These are phyloP conservation scores for Cenchrus purpureus DNA, from an alignment of 176 grass and related monocot genomes.

Conservation along the genomic window DNA sequence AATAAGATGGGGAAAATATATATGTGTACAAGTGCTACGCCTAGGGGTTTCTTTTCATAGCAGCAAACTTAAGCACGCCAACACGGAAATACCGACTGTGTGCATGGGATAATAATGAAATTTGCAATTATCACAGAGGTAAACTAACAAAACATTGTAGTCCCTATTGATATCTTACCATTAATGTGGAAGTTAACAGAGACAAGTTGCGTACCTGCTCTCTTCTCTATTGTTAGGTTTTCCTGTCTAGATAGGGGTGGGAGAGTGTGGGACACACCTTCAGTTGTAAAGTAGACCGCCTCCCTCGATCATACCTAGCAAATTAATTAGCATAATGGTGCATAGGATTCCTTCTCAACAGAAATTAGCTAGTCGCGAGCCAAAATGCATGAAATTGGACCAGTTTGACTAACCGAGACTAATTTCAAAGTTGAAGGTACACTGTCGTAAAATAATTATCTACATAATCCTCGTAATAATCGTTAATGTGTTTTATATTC, in stretches of 20 bases:
- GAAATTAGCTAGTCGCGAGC: neutral
- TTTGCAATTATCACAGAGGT: neutral
- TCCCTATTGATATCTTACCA: neutral
- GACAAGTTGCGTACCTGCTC: neutral
- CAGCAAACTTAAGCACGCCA: too few relatives aligned
- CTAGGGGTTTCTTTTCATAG: too few relatives aligned
- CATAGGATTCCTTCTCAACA: neutral
- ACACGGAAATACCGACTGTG: too few relatives aligned
- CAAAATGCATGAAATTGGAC: neutral
- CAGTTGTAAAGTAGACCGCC: neutral
- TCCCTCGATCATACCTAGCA: neutral
- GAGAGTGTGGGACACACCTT: neutral
- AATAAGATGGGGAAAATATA: too few relatives aligned
- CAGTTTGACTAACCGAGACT: neutral
- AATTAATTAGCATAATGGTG: neutral
- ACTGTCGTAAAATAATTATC: neutral
- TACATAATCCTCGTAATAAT: neutral
- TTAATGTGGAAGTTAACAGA: neutral
- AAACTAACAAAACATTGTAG: neutral
- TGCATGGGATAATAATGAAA: neutral
- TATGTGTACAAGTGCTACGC: too few relatives aligned
- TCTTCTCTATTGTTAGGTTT: neutral
- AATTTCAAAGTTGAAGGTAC: neutral
- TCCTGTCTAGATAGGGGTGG: neutral
- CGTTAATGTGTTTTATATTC: neutral